These are phyloP conservation scores for Gossypium gossypioides DNA, from an alignment of 441 rosid species.

Conservation along the genomic window DNA sequence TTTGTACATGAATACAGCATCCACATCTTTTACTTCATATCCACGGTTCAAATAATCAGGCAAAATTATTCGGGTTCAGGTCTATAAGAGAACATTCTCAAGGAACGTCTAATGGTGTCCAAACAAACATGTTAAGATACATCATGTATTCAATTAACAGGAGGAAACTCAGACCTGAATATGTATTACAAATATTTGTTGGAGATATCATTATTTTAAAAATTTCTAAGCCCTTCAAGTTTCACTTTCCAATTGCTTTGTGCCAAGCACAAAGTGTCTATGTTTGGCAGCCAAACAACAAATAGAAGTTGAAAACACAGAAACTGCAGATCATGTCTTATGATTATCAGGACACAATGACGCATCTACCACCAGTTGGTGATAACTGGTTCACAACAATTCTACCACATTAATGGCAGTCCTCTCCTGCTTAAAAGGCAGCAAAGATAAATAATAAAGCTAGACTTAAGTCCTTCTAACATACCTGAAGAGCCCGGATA, in stretches of 20 bases:
- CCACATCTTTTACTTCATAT: not conserved
- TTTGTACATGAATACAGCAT: not conserved
- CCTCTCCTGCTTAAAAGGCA: slow-evolving; percentile 14
- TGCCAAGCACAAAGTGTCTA: not conserved
- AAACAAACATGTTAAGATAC: not conserved
- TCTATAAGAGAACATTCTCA: not conserved
- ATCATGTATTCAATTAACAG: not conserved
- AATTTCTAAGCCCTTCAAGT: not conserved
- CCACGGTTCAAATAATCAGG: not conserved
- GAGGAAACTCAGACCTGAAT: not conserved
- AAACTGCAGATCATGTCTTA: slow-evolving; percentile 5
- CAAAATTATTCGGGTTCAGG: not conserved
- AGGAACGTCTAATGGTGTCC: not conserved
- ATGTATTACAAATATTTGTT: not conserved
- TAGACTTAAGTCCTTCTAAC: slow-evolving; percentile 20
- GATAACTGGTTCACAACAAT: slow-evolving; percentile 7
- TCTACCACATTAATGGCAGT: not conserved
- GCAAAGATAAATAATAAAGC: slow-evolving; percentile 16
- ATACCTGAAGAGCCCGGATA: slow-evolving; percentile 96
- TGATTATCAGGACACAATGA: slow-evolving; percentile 9
- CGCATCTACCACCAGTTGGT: not conserved
- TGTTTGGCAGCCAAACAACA: slow-evolving; percentile 8
- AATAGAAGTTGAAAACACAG: slow-evolving; percentile 3
- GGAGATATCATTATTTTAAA: not conserved
- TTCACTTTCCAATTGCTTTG: slow-evolving; percentile 4